Evolutionary conservation across 768 basidiomycete genomes (phyloP).

Genomic region (Collybiopsis confluens): DNA sequence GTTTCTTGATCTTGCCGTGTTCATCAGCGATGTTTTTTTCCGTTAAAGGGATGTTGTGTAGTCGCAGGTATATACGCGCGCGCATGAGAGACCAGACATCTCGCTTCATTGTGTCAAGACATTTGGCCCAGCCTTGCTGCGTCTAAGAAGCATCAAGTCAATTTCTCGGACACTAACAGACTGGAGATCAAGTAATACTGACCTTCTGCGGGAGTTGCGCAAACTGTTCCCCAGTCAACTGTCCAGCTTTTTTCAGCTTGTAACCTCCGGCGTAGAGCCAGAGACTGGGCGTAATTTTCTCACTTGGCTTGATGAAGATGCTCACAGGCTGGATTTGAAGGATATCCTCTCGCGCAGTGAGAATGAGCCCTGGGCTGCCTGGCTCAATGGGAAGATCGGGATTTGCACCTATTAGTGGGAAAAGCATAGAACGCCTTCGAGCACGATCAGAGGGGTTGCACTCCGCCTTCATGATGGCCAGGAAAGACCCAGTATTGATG

Average conservation of each 20-base stretch:
- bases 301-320: background rate
- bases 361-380: slow-evolving; percentile 1
- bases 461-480: background rate
- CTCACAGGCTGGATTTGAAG: background rate
- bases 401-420: background rate
- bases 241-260: background rate
- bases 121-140: background rate
- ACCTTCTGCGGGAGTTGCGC: background rate
- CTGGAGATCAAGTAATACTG: background rate
- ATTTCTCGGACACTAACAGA: background rate
- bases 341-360: background rate
- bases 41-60: background rate
- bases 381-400: slow-evolving; percentile 3
- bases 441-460: background rate
- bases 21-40: background rate
- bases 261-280: slow-evolving; percentile 4
- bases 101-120: background rate
- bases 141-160: background rate
- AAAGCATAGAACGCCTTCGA: background rate
- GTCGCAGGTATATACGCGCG: background rate
- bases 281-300: background rate
- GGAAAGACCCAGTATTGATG: background rate
- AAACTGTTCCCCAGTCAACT: slow-evolving; percentile 3
- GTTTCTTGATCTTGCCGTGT: no score
- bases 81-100: background rate